Percentiles rank a stretch among this genome's conserved stretches.
Conservation (phyloP, 2,329 filamentous ascomycete genomes). For the Trichoderma sp. region DNA sequence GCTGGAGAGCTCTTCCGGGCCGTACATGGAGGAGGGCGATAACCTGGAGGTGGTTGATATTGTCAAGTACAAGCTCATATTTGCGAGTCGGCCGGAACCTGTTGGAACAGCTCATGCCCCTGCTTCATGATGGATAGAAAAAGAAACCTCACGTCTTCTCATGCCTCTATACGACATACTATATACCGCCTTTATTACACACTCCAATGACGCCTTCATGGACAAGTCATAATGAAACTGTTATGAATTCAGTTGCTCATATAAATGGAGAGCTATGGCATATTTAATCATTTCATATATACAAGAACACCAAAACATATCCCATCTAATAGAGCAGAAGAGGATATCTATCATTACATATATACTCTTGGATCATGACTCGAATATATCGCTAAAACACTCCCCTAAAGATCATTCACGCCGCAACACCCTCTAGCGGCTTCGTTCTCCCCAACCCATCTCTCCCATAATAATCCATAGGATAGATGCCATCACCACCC, state of each 20-base stretch:
- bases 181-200: neutral
- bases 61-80: constrained; percentile 81
- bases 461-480: constrained; percentile 97
- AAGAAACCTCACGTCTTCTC: no score
- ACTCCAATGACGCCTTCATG: neutral
- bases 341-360: neutral
- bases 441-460: constrained; percentile 84
- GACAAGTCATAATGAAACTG: neutral
- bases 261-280: no score
- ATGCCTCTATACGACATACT: neutral
- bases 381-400: neutral
- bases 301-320: neutral
- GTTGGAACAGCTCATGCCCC: constrained; percentile 52
- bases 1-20: constrained; percentile 45
- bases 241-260: neutral
- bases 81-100: constrained; percentile 80
- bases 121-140: neutral
- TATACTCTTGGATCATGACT: neutral
- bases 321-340: neutral
- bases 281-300: neutral
- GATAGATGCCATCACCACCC: constrained; percentile 63
- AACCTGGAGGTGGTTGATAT: constrained; percentile 83
- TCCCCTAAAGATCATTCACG: constrained; percentile 13
- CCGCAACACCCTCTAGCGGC: constrained; percentile 33
- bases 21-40: constrained; percentile 34